A percentile compares a stretch with the other conserved stretches of the same genome.
Conservation (phyloP, 306 rosid species). For the Cucurbita pepo region DNA sequence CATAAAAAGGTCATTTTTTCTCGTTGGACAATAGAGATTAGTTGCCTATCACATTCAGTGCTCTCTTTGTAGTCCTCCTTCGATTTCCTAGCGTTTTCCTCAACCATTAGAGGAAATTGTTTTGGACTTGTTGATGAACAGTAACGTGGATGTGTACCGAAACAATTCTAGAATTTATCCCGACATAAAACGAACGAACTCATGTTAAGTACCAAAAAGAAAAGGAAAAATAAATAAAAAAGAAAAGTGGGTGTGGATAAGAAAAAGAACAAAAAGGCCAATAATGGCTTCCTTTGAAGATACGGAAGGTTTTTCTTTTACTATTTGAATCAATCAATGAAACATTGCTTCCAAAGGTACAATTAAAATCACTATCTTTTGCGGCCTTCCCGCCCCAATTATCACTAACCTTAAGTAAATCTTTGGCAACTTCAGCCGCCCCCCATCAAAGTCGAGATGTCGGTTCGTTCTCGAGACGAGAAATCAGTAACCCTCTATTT, state of each 20-base stretch:
- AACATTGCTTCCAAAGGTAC: background rate
- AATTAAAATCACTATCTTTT: background rate
- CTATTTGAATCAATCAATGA: background rate
- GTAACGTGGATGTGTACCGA: background rate
- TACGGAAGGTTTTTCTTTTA: background rate
- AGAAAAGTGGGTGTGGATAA: background rate
- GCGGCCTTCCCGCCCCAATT: too few relatives aligned
- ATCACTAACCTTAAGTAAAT: background rate
- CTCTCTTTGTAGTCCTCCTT: background rate
- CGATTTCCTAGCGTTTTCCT: too few relatives aligned
- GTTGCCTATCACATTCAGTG: background rate
- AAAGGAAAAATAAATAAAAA: background rate
- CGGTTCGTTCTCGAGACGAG: too few relatives aligned
- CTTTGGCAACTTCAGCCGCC: background rate
- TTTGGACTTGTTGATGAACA: background rate
- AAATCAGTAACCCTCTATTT: too few relatives aligned
- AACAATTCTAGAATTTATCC: too few relatives aligned
- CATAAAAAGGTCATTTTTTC: too few relatives aligned
- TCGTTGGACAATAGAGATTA: background rate
- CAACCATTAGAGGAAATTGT: too few relatives aligned
- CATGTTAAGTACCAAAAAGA: too few relatives aligned
- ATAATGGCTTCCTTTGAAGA: background rate
- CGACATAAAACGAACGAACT: too few relatives aligned
- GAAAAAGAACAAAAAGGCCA: background rate
- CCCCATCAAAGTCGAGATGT: too few relatives aligned